Base-by-base conservation (phyloP, 805 yeast species). In the Yarrowia sp. region DNA sequence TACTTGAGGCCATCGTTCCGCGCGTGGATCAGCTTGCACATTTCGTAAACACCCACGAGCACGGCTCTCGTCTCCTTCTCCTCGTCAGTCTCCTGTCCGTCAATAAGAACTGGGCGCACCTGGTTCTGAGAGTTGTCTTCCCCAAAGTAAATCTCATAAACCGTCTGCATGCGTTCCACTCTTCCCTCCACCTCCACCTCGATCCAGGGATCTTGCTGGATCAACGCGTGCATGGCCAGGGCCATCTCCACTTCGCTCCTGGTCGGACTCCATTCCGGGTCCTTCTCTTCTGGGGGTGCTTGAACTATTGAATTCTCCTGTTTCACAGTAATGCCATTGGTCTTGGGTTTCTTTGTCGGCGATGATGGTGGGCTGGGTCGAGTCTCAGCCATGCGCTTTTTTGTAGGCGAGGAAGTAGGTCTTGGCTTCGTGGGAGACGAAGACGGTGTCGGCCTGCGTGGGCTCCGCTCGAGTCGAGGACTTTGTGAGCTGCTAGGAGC, bases 1-100 rank as follows among this genome's bases (percentile, higher is more conserved):
- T 46, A 46, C 25, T 46, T 46, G 36, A 46, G 53, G 3, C 53
- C 36, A 8, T 46, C 53, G 12, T 46, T 29, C 5, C 53, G 24
- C 8, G 16, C 16, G 18, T 21, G 25, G 12, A 46, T 46, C 25
- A 46, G 12, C 53, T 29, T 46, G 53, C 36, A 29, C 0, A 22
- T 18, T 19, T 46, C 53, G n/a, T 46, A 21, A 13, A 46, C 18
- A 6, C 21, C 51, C 9, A 27, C 25, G 24, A 44, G 24, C 4
- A 19, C 36, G 1, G 53, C 53, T 5, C 36, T n/a, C 6, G 16
- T 8, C 24, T 19, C 25, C 24, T 16, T 3, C 16, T 25, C 49
- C 33, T 25, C 33, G n/a, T n/a, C 13, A 12, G 46, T 36, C 6
- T 13, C 12, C 12, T 12, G 2, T 10, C 10, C 16, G 24, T n/a